A percentile compares a stretch with the other conserved stretches of the same genome.
These are phyloP conservation scores for Tolypocladium paradoxum DNA, from an alignment of 2,329 filamentous ascomycete species.

Conservation along the genomic window DNA sequence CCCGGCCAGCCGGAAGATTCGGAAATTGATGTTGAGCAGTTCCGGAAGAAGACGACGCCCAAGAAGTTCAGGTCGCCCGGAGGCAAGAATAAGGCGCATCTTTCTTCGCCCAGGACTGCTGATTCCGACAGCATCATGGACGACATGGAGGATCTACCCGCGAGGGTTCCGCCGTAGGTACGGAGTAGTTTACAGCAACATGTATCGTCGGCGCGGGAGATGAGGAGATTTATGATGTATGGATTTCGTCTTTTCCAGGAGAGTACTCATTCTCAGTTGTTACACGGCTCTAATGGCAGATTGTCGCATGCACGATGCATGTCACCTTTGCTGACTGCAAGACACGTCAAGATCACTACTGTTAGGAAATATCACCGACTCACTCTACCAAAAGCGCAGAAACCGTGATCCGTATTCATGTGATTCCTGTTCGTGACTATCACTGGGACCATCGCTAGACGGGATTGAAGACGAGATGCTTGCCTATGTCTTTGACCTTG, in stretches of 20 bases:
- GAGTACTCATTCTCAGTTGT: not conserved
- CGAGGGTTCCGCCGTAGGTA: constrained; percentile 5
- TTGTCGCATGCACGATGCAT: not conserved
- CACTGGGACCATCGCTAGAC: too few species aligned
- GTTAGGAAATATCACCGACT: too few species aligned
- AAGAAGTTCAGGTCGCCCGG: constrained; percentile 15
- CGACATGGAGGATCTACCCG: constrained; percentile 33
- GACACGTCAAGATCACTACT: not conserved
- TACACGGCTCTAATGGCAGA: not conserved
- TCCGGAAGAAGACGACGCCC: constrained; percentile 16
- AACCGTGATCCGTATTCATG: too few species aligned
- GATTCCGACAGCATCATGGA: constrained; percentile 27
- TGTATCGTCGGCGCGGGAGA: too few species aligned
- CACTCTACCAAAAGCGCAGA: too few species aligned
- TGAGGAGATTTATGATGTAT: not conserved
- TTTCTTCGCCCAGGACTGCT: constrained; percentile 4
- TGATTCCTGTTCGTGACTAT: too few species aligned
- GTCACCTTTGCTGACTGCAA: not conserved
- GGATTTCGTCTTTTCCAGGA: not conserved
- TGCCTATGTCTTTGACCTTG: too few species aligned
- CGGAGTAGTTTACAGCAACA: not conserved
- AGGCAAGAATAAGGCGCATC: constrained; percentile 2
- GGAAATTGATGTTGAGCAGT: constrained; percentile 14
- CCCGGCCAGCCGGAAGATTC: constrained; percentile 4
- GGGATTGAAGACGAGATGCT: too few species aligned